Evolutionary conservation across 2,329 filamentous ascomycete genomes (phyloP).

Genomic region (Fusarium goolgardi): DNA sequence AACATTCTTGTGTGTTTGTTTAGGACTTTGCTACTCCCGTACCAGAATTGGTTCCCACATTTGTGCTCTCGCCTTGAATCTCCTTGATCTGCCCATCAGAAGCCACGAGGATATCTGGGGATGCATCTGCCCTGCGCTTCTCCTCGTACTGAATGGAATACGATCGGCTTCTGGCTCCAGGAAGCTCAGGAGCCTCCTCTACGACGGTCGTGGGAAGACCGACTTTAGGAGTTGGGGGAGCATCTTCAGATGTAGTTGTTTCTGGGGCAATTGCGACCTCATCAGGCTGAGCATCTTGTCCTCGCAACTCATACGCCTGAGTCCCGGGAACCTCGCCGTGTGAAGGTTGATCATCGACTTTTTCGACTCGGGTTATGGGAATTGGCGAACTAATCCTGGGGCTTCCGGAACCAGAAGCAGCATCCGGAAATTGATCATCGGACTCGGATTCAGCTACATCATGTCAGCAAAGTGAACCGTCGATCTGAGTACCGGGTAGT

Average conservation of each 20-base stretch:
- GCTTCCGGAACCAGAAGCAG: slow-evolving; percentile 64
- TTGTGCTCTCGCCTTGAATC: slow-evolving; percentile 42
- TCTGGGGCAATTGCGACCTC: slow-evolving; percentile 64
- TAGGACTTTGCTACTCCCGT: slow-evolving; percentile 44
- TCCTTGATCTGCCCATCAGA: slow-evolving; percentile 56
- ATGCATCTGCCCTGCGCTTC: slow-evolving; percentile 62
- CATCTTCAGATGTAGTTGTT: slow-evolving; percentile 39
- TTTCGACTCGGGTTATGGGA: slow-evolving; percentile 69
- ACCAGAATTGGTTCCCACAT: slow-evolving; percentile 44
- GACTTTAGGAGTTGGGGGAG: slow-evolving; percentile 36
- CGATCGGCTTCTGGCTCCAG: slow-evolving; percentile 55
- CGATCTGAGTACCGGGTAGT: slow-evolving; percentile 2
- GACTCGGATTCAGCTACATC: slow-evolving; percentile 67
- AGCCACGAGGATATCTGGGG: slow-evolving; percentile 64
- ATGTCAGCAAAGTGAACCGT: slow-evolving; percentile 45
- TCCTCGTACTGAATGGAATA: slow-evolving; percentile 59
- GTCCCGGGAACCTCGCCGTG: slow-evolving; percentile 73
- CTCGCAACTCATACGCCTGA: slow-evolving; percentile 65
- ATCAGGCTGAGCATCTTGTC: slow-evolving; percentile 69
- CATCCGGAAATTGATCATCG: slow-evolving; percentile 77
- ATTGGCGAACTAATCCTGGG: slow-evolving; percentile 62
- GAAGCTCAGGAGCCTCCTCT: slow-evolving; percentile 64
- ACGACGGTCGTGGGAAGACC: slow-evolving; percentile 64
- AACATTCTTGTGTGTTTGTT: slow-evolving; percentile 32
- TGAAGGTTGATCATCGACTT: slow-evolving; percentile 62